Evolutionary conservation across 2,329 filamentous ascomycete genomes (phyloP).

Genomic region (Fusarium praegraminearum): DNA sequence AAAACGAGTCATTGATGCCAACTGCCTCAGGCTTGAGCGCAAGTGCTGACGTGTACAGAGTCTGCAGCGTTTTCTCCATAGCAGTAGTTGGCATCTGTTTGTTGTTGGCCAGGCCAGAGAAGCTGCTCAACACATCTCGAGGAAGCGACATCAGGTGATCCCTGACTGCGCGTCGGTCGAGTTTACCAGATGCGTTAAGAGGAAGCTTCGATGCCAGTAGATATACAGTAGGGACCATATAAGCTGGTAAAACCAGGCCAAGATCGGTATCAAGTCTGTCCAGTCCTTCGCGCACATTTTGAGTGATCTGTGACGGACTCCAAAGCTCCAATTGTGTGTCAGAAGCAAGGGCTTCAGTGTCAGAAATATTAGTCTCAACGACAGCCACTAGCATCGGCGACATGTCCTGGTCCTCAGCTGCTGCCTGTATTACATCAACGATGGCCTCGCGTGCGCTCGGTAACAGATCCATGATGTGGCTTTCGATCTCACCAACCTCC

Average conservation of each 20-base stretch:
- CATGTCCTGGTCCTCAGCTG: not conserved
- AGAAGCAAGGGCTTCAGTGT: not conserved
- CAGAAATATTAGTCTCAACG: not conserved
- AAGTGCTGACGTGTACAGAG: not conserved
- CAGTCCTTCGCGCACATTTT: not conserved
- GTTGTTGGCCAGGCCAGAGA: not conserved
- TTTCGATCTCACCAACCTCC: not conserved
- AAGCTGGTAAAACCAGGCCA: not conserved
- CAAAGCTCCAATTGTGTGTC: not conserved
- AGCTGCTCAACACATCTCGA: not conserved
- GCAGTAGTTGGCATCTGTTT: slow-evolving; percentile 5
- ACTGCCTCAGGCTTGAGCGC: not conserved
- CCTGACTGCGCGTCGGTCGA: slow-evolving; percentile 1
- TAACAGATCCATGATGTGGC: not conserved
- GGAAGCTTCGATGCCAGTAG: slow-evolving; percentile 1
- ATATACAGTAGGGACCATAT: slow-evolving; percentile 6
- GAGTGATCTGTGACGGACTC: slow-evolving; percentile 1
- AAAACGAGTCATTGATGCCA: slow-evolving; percentile 7
- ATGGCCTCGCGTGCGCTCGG: not conserved
- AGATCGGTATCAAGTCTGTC: not conserved
- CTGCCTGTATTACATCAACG: slow-evolving; percentile 3
- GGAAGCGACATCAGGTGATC: slow-evolving; percentile 1
- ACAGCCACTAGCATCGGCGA: slow-evolving; percentile 4
- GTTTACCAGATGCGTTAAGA: slow-evolving; percentile 6
- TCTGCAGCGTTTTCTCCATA: slow-evolving; percentile 1